Evolutionary conservation across 495 filamentous ascomycete species (phyloP), one percentile per base, ranked within the genome.

Genomic region (Aspergillus indologenus): DNA sequence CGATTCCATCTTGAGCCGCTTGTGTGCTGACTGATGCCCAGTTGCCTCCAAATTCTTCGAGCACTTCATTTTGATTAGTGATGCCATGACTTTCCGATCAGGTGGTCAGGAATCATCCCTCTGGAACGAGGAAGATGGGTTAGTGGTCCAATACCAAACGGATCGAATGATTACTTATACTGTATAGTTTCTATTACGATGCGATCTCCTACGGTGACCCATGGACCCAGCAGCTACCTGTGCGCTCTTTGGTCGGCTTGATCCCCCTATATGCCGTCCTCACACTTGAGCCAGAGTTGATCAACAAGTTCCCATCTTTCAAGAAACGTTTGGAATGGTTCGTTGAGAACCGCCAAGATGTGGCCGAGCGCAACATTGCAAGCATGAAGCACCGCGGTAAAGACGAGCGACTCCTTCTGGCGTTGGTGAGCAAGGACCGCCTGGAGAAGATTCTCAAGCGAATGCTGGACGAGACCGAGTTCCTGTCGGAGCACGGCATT

Each of bases 31-130:
- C 51, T 69, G 56, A 74, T 47, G 17, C 14, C 7, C 46, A 78
- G 77, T 98, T 75, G 93, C 93, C 1, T 93, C 90, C 49, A 98
- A 98, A 70, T 98, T 97, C 80, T 98, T 98, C 66, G 93, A 98
- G 72, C 93, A 98, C 69, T 98, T 98, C 73, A 87, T 98, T 62
- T 86, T 96, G 65, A 98, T 97, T 69, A 94, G 90, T 70, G 93
- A 98, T 78, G 93, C 93, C 29, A 96, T 98, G 93, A 96, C 92
- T 4, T 96, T 88, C 74, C 85, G 89, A 19, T 80, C 83, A 55
- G 91, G 88, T 6, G 85, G 83, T 45, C 87, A 90, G 69, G 88
- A 91, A 58, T 83, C 89, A 59, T 95, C 91, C 21, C 77, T 98
- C 2, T 98, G 93, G 93, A 96, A 96, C 61, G 91, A 96, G 15